Percentiles rank a stretch among this genome's conserved stretches.
Evolutionary conservation across 352 stramenopile species (phyloP).

Genomic region (Globisporangium parvum): DNA sequence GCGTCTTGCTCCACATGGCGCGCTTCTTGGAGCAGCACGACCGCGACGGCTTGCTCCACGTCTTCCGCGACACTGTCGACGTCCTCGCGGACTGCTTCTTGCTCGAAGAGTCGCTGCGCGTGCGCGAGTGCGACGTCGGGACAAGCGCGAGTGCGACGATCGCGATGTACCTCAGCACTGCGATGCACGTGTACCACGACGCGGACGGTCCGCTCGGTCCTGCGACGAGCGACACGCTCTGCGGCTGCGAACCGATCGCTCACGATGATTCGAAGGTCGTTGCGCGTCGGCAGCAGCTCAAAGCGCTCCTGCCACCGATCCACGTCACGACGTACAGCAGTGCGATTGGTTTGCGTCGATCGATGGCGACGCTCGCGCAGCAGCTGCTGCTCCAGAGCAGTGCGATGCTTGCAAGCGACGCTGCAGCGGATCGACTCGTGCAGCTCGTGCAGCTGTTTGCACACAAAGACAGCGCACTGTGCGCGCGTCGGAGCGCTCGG

Average conservation of each 20-base stretch:
- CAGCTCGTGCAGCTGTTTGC: conserved; percentile 34
- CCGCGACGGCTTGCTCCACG: conserved; percentile 53
- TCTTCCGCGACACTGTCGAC: conserved; percentile 50
- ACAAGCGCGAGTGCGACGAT: conserved; percentile 24
- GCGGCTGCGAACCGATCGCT: conserved; percentile 38
- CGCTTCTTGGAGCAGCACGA: conserved; percentile 49
- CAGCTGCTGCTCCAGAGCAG: conserved; percentile 26
- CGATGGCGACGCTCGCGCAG: conserved; percentile 25
- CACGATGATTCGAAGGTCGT: conserved; percentile 18
- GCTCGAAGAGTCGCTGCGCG: conserved; percentile 39
- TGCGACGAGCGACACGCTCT: conserved; percentile 27
- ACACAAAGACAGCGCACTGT: conserved; percentile 24
- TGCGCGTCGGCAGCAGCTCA: conserved; percentile 37
- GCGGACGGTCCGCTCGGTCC: conserved; percentile 39
- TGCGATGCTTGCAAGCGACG: conserved; percentile 24
- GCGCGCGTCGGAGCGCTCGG: conserved; percentile 9
- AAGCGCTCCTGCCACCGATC: conserved; percentile 41
- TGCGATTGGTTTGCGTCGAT: conserved; percentile 29
- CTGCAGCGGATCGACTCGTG: conserved; percentile 27
- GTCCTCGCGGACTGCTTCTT: conserved; percentile 52
- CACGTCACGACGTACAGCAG: conserved; percentile 31
- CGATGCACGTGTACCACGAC: conserved; percentile 60
- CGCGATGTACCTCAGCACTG: conserved; percentile 46
- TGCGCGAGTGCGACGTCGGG: conserved; percentile 17
- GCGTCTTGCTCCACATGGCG: conserved; percentile 46